phyloP scores from a whole-genome alignment of 2,329 filamentous ascomycete genomes.

The Colletotrichum sp. region DNA sequence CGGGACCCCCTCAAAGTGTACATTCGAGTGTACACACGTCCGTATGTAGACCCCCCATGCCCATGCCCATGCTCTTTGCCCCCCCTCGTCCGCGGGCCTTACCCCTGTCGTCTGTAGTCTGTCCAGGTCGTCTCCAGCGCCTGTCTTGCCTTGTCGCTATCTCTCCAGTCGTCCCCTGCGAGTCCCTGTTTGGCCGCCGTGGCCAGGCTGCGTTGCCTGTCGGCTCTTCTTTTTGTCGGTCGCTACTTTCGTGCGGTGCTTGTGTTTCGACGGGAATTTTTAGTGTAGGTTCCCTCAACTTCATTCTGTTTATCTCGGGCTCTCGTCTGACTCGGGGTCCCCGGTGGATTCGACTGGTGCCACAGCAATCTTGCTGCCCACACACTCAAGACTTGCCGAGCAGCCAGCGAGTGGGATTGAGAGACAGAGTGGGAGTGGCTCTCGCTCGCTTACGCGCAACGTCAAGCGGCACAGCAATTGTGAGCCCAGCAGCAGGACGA shows the following conservation, averaged over 20 bases:
- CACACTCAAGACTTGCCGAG: constrained; percentile 14
- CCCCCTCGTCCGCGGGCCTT: not conserved
- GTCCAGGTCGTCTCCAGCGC: not conserved
- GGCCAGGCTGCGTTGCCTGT: not conserved
- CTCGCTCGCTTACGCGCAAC: not conserved
- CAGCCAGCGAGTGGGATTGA: not conserved
- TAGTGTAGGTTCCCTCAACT: constrained; percentile 15
- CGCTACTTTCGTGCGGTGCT: not conserved
- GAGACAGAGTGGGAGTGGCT: not conserved
- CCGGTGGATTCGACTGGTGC: constrained; percentile 18
- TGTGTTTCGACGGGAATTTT: not conserved
- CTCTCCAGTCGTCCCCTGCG: not conserved
- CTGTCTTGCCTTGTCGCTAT: not conserved
- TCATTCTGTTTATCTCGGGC: constrained; percentile 8
- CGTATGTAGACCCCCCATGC: not conserved
- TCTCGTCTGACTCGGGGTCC: constrained; percentile 17
- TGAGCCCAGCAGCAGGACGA: not conserved
- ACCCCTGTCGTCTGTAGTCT: not conserved
- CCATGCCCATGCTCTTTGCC: constrained; percentile 6
- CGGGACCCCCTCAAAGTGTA: not conserved
- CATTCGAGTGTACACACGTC: not conserved
- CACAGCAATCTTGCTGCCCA: constrained; percentile 18
- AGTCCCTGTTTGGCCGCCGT: not conserved
- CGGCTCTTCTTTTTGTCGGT: not conserved
- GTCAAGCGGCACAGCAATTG: not conserved